These are phyloP conservation scores for Penicillium cataractarum DNA, from an alignment of 495 filamentous ascomycete species.

Conservation along the genomic window DNA sequence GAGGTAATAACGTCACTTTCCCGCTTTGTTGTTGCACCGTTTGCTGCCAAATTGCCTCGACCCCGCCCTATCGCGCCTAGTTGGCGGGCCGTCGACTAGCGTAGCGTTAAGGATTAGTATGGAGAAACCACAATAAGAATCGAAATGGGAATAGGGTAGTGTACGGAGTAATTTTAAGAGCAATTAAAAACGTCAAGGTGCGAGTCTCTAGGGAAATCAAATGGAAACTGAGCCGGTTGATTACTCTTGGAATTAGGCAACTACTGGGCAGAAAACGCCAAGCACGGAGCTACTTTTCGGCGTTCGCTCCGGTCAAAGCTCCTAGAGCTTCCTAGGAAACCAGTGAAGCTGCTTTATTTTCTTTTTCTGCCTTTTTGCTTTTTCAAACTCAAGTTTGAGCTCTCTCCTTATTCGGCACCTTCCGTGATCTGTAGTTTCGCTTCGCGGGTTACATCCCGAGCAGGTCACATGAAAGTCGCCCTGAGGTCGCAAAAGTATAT, in stretches of 20 bases:
- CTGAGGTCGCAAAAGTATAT: not conserved
- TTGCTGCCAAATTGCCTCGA: not conserved
- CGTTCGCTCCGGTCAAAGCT: not conserved
- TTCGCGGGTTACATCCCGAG: not conserved
- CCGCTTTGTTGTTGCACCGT: not conserved
- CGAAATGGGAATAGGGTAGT: not conserved
- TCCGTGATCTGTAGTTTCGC: not conserved
- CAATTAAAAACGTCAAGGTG: not conserved
- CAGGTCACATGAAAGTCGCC: not conserved
- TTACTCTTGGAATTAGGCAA: no score
- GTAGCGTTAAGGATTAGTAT: not conserved
- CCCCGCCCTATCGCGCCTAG: not conserved
- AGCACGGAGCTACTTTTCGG: not conserved
- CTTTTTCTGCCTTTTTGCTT: not conserved
- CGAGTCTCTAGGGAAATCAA: not conserved
- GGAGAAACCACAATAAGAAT: not conserved
- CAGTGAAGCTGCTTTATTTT: not conserved
- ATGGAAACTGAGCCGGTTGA: not conserved
- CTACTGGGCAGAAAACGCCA: not conserved
- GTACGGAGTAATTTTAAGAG: not conserved
- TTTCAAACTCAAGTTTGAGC: not conserved
- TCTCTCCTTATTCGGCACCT: not conserved
- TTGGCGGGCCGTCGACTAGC: not conserved
- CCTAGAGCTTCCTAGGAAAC: not conserved
- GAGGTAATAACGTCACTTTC: not conserved